Percentiles rank a stretch among this genome's conserved stretches.
phyloP scores from a whole-genome alignment of 2,329 filamentous ascomycete genomes.

The Diaporthe capsici region DNA sequence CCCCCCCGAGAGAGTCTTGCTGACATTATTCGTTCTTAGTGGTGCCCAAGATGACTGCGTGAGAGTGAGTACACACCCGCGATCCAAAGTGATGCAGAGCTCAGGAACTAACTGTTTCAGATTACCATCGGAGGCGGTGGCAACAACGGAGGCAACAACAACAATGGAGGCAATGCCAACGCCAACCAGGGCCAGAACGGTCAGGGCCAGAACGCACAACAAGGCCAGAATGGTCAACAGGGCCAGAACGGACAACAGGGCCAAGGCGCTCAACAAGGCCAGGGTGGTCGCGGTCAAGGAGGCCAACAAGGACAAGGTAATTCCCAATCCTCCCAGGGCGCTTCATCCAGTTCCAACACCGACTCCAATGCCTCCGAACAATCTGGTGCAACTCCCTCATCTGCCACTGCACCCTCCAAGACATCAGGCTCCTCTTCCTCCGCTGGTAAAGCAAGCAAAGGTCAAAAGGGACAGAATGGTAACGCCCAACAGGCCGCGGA shows the following conservation, averaged over 20 bases:
- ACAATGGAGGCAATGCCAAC: constrained; percentile 44
- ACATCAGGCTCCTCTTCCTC: constrained; percentile 33
- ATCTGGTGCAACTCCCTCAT: constrained; percentile 27
- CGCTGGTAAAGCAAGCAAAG: constrained; percentile 30
- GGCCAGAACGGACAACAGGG: constrained; percentile 1
- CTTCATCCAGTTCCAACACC: constrained; percentile 30
- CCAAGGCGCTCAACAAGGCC: neutral
- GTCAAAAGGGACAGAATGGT: constrained; percentile 29
- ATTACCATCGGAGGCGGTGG: constrained; percentile 40
- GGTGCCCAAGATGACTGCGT: constrained; percentile 77
- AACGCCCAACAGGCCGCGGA: constrained; percentile 33
- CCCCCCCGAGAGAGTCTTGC: neutral
- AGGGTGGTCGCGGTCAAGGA: constrained; percentile 12
- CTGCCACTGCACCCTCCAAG: constrained; percentile 30
- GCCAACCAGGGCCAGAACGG: neutral
- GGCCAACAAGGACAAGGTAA: constrained; percentile 36
- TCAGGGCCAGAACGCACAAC: neutral
- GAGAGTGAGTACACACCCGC: constrained; percentile 57
- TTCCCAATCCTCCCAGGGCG: constrained; percentile 27
- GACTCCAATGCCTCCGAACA: constrained; percentile 25
- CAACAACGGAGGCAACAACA: constrained; percentile 45
- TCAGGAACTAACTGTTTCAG: constrained; percentile 7
- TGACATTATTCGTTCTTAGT: constrained; percentile 47
- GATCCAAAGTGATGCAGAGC: neutral
- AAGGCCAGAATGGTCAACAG: constrained; percentile 39